Base-by-base conservation (phyloP, 352 stramenopile genomes). In the Phytophthora sp. region DNA sequence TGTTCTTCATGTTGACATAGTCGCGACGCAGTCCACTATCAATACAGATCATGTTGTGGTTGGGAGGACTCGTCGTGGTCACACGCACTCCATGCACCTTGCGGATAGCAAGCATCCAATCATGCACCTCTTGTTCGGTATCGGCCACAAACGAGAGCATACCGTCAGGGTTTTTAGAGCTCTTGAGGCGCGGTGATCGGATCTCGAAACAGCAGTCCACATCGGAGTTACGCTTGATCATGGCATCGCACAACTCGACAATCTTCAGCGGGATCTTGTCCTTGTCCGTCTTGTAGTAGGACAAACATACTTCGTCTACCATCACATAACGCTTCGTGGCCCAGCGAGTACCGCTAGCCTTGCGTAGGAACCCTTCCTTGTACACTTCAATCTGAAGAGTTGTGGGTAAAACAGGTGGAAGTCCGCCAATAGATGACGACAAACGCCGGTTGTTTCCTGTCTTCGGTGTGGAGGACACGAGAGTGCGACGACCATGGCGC, bases 31-130 rank as follows among this genome's bases (percentile, higher is more conserved):
- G 68, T 20, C 66, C 69, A 31, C 75, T 87, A 71, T 97, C 87
- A 53, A 97, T 88, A 68, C 88, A 96, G 60, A 96, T 96, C 88
- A 96, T 96, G 55, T 94, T 93, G 64, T 93, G 85, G 63, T 89
- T 93, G 5, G 86, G 78, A 46, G 83, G 75, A 13, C 66, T 80
- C 7, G 82, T 79, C 29, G 86, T 96, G 24, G 77, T 79, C 44
- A 94, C 79, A 47, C 88, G 88, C 27, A 96, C 86, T 7, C 87
- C 82, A 9, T 82, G 80, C 13, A 98, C 87, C 65, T 94, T 92
- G 46, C 88, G 84, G 49, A 93, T 92, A 9, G 88, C 88, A 3
- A 79, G 62, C 88, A 96, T 96, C 88, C 88, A 96, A 51, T 95
- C 85, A 51, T 95, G 86, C 13, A 95, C 85, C 39, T 94, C 85